Evolutionary conservation across 176 grass and related monocot genomes (phyloP), one percentile per base, ranked within the genome.

Genomic region (Phoenix roebelenii): DNA sequence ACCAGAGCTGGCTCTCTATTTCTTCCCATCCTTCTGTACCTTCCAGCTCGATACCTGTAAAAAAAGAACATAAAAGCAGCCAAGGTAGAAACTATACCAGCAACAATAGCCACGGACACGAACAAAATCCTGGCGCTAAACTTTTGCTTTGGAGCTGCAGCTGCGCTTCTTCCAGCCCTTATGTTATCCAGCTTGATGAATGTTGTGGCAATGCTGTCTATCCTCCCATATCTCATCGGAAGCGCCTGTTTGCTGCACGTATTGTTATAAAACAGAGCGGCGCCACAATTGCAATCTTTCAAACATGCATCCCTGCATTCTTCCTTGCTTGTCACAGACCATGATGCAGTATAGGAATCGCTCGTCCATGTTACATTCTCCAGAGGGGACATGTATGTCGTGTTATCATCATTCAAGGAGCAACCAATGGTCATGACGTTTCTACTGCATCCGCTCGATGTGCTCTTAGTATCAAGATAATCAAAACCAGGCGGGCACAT

Each of bases 201-300:
- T 54, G 64, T 18, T 4, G 72, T 75, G 15, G 3, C 59, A 23
- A 69, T 71, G 79, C 54, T 60, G 49, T n/a, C 39, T 2, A 7
- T 49, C 49, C 1, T 69, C 16, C 72, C 79, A 17, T 75, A 81
- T 15, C 65, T 81, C 59, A 75, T 58, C 12, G 78, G 72, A 81
- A 81, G 44, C 59, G 29, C 69, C 49, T 65, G 66, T 24, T 70
- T 81, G 30, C 52, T 69, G 54, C 78, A 75, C 39, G 50, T 64
- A 18, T 49, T 23, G 49, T 23, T 19, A 14, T 3, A 0, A 9
- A 77, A 76, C 44, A 81, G 49, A 28, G 32, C 74, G 30, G 68
- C 77, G 1, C 4, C 5, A 52, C 77, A 85, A 22, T 59, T 55
- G 69, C 83, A 86, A 57, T 81, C 78, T 0, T 23, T 23, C 5